Base-by-base conservation (phyloP, 2,329 filamentous ascomycete genomes). In the Malbranchea zuffiana region DNA sequence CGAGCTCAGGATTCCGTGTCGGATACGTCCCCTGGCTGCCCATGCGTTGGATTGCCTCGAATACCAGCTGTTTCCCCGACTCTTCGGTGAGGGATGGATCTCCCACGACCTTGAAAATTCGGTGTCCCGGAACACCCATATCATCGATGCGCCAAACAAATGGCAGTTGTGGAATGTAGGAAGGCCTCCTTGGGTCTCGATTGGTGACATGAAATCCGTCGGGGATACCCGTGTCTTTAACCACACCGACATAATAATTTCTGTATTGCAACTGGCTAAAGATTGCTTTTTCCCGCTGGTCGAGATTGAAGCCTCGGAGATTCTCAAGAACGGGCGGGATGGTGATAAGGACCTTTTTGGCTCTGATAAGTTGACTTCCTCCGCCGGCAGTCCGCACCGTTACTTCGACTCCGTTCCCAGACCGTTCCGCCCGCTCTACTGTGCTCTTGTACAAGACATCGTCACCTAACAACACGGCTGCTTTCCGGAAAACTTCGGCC, bases 281-380 rank as follows among this genome's bases (percentile, higher is more conserved):
- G 4, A 66, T 17, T 1, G 25, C 12, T 2, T 5, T 35, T 39
- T 69, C 64, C 1, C 44, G 15, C 1, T 29, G 2, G 27, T 44
- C 49, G 5, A 67, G 45, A 41, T 60, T 59, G 44, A 62, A 61
- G 1, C 46, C 47, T 0, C 35, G 3, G 6, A 68, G 51, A 29
- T 54, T 55, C 0, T 53, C 42, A 4, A 58, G 32, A 19, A 50
- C 51, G 3, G 63, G 63, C 1, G 63, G 64, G n/a, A 62, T 56
- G 11, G 61, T 54, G 15, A 63, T 50, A 5, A 69, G 42, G 2
- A 69, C 39, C 32, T 62, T 59, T 23, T 54, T 54, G 7, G 62
- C 59, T 17, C 49, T 39, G 26, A 68, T 52, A 5, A 57, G 41
- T 27, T 51, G 54, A 2, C 16, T 34, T 15, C 28, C 8, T 6